phyloP scores from a whole-genome alignment of 352 stramenopile genomes.

The Pythium diclinum region DNA sequence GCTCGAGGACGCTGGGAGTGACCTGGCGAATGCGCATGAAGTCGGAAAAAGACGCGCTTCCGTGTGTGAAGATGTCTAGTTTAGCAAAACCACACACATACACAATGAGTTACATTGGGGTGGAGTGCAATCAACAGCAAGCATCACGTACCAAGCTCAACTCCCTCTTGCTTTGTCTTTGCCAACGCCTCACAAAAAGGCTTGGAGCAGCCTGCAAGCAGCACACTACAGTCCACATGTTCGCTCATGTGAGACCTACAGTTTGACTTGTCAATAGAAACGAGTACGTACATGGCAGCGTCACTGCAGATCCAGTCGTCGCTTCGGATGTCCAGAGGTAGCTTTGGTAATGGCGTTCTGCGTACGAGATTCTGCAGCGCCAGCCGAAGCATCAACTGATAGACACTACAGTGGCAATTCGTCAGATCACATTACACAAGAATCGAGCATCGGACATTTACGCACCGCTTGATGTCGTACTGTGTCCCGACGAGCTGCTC shows the following conservation, averaged over 20 bases:
- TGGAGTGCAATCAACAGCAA: background rate
- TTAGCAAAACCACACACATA: background rate
- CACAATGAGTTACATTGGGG: background rate
- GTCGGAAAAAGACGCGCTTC: conserved; percentile 68
- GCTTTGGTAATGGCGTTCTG: conserved; percentile 37
- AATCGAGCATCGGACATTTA: background rate
- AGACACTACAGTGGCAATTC: background rate
- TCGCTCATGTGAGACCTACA: too few relatives aligned
- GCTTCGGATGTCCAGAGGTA: conserved; percentile 48
- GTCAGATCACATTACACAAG: background rate
- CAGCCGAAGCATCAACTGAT: conserved; percentile 56
- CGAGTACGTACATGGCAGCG: conserved; percentile 54
- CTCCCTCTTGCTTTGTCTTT: conserved; percentile 36
- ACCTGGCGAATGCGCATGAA: conserved; percentile 57
- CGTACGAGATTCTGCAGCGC: conserved; percentile 46
- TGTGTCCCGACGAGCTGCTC: conserved; percentile 56
- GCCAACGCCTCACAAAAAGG: conserved; percentile 46
- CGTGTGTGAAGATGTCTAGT: conserved; percentile 66
- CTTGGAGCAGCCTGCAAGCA: conserved; percentile 61
- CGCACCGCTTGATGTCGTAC: conserved; percentile 63
- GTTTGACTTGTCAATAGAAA: too few relatives aligned
- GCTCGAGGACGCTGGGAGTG: conserved; percentile 38
- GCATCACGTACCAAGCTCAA: conserved; percentile 44
- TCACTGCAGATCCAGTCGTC: conserved; percentile 78
- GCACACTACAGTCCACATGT: conserved; percentile 34